These are phyloP conservation scores for Saccharomycopsis fermentans DNA, from an alignment of 805 yeast species.

Conservation along the genomic window DNA sequence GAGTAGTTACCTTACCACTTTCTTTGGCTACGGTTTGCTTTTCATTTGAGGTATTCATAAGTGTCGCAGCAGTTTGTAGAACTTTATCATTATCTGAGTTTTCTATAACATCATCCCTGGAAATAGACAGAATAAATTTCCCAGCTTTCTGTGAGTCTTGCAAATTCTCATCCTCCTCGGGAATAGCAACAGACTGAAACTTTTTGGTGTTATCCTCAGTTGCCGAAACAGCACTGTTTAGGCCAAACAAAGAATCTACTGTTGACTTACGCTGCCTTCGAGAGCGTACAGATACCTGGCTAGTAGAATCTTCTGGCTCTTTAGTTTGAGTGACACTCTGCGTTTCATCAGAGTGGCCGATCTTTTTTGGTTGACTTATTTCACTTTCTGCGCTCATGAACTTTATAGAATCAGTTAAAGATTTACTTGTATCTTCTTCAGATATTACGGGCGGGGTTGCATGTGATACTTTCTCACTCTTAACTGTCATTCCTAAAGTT, in stretches of 20 bases:
- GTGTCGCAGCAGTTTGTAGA: no score
- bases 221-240: not conserved
- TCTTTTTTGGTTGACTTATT: not conserved
- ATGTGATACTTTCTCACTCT: not conserved
- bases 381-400: not conserved
- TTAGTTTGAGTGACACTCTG: no score
- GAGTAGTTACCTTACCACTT: not conserved
- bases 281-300: not conserved
- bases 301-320: not conserved
- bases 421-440: not conserved
- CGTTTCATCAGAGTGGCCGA: no score
- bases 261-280: not conserved
- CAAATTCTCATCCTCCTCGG: not conserved
- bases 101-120: not conserved
- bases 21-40: not conserved
- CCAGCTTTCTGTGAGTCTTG: not conserved
- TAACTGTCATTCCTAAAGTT: not conserved
- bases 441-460: not conserved
- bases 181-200: not conserved
- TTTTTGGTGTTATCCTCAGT: not conserved
- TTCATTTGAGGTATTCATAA: not conserved
- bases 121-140: no score
- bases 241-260: not conserved
- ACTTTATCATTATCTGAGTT: not conserved
- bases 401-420: not conserved